phyloP scores from a whole-genome alignment of 2,329 filamentous ascomycete genomes.

The Alternaria tenuissima region DNA sequence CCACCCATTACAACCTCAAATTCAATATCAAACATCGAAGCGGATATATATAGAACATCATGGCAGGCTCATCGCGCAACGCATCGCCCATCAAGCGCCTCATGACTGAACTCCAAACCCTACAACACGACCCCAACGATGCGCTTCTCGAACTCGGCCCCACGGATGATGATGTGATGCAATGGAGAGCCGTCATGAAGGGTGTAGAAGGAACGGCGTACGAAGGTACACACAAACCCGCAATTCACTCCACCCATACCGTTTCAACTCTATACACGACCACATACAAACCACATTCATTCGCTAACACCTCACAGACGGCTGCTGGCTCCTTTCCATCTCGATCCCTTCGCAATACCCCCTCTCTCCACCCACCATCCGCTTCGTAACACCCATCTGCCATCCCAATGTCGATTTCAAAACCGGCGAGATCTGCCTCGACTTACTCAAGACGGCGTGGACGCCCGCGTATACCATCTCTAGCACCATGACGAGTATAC shows the following conservation, averaged over 20 bases:
- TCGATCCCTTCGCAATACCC: slow-evolving; percentile 81
- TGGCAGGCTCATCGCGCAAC: slow-evolving; percentile 45
- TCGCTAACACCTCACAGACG: slow-evolving; percentile 56
- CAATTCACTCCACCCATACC: background rate
- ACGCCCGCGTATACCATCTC: slow-evolving; percentile 84
- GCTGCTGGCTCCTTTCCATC: slow-evolving; percentile 85
- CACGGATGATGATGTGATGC: slow-evolving; percentile 64
- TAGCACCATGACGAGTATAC: slow-evolving; percentile 75
- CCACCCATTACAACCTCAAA: background rate
- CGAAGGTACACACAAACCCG: slow-evolving; percentile 58
- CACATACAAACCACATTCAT: background rate
- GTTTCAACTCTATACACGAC: background rate
- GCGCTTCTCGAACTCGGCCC: slow-evolving; percentile 66
- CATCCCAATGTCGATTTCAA: slow-evolving; percentile 55
- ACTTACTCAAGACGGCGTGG: slow-evolving; percentile 81
- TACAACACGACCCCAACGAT: slow-evolving; percentile 64
- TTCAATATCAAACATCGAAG: background rate
- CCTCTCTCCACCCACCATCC: slow-evolving; percentile 75
- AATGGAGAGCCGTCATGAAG: slow-evolving; percentile 68
- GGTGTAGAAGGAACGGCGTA: slow-evolving; percentile 67
- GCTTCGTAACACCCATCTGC: slow-evolving; percentile 70
- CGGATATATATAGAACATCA: slow-evolving; percentile 16
- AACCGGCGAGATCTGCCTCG: slow-evolving; percentile 92
- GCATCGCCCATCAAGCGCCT: slow-evolving; percentile 64
- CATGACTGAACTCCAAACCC: slow-evolving; percentile 67